Percentiles rank a stretch among this genome's conserved stretches.
Conservation (phyloP, 2,329 filamentous ascomycete genomes). For the Berkeleyomyces rouxiae region DNA sequence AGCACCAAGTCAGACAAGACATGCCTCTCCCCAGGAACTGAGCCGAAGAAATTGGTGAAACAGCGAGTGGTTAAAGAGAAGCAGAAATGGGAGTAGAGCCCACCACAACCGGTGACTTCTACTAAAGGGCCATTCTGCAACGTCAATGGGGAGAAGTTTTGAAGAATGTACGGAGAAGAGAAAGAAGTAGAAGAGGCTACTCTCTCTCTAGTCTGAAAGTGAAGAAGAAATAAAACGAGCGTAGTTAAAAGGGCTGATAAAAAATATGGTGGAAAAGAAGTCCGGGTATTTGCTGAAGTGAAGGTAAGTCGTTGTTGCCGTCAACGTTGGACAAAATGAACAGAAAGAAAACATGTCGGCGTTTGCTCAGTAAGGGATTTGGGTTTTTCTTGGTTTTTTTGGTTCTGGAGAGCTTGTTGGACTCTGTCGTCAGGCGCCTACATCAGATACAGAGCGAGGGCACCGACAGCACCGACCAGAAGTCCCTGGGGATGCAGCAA, state of each 20-base stretch:
- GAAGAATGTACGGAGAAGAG: conserved; percentile 4
- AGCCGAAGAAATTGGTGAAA: background rate
- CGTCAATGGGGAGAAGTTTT: background rate
- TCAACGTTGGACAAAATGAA: conserved; percentile 6
- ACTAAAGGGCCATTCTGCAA: background rate
- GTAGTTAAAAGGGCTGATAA: background rate
- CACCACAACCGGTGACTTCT: background rate
- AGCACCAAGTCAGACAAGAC: background rate
- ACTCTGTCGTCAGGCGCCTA: conserved; percentile 21
- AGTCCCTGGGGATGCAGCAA: conserved; percentile 30
- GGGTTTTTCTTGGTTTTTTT: background rate
- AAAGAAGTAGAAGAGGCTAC: background rate
- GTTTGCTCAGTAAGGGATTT: background rate
- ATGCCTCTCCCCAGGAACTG: background rate
- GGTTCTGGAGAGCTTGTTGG: background rate
- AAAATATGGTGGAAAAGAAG: conserved; percentile 2
- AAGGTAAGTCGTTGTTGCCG: conserved; percentile 5
- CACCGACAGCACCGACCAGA: conserved; percentile 33
- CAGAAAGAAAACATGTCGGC: conserved; percentile 4
- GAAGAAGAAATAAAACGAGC: background rate
- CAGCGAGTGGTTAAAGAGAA: background rate
- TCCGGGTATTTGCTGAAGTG: conserved; percentile 3
- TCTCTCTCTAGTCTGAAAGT: background rate
- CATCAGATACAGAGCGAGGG: conserved; percentile 34
- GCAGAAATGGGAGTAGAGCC: background rate